Base-by-base conservation (phyloP, 208 protist genomes). In the Eutreptiella sp. region DNA sequence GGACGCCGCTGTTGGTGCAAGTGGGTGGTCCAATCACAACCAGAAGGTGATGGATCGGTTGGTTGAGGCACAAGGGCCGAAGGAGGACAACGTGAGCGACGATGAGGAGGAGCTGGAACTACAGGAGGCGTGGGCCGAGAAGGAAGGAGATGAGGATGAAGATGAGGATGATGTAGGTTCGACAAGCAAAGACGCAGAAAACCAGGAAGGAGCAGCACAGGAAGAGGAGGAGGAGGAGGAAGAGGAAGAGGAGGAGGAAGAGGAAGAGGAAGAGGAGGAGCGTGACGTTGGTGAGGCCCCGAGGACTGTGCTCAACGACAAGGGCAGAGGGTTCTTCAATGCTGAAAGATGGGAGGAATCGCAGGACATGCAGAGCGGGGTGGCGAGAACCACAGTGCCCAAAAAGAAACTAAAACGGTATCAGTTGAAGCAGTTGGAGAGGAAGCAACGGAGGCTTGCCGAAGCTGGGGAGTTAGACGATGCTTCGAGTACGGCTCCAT, bases 181-280 rank as follows among this genome's bases (percentile, higher is more conserved):
- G 5, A 35, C 24, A 0, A 7, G 32, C 3, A 26, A 45, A 14
- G 7, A 2, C 2, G 41, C 19, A 16, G 32, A 55, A 1, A 41
- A 59, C 42, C 26, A 34, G 28, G 24, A 19, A n/a, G n/a, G n/a
- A n/a, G n/a, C n/a, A n/a, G n/a, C n/a, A n/a, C n/a, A 63, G 9
- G 63, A 63, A 38, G 32, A 19, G 26, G 54, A 39, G 9, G 33
- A 68, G 23, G 46, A 55, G 21, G 48, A 60, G 4, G 47, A 53
- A 2, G 57, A 48, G 14, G 59, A 73, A 3, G 61, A 70, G 7
- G 68, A 55, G 5, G 66, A 69, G 7, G 66, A 73, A 9, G 14
- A 53, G 28, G 55, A 47, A 3, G 45, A 35, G 23, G 19, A 7
- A 26, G 38, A 19, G 21, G 24, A 70, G 28, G 28, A 31, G 43